Percentiles rank a stretch among this genome's conserved stretches.
Conservation (phyloP, 2,329 filamentous ascomycete species). For the Arthrocladium fulminans region DNA sequence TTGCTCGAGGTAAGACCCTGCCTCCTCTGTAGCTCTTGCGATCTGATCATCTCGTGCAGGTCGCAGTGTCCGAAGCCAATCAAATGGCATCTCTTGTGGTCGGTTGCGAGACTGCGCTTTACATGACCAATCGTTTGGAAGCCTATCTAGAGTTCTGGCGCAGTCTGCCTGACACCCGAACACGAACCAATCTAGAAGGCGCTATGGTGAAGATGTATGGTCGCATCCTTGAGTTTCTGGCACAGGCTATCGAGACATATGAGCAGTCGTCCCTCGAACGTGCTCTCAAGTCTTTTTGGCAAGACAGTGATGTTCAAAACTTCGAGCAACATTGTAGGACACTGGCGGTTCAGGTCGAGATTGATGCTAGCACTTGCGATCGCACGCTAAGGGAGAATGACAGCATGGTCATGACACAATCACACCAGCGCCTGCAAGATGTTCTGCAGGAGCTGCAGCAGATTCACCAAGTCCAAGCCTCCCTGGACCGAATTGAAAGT, state of each 20-base stretch:
- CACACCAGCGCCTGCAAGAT: background rate
- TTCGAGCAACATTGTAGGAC: background rate
- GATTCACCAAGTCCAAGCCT: conserved; percentile 21
- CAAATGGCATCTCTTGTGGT: too few relatives aligned
- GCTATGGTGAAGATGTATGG: background rate
- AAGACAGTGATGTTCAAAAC: background rate
- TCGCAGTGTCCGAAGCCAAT: too few relatives aligned
- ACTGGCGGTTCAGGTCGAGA: background rate
- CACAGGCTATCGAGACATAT: background rate
- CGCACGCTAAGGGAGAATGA: background rate
- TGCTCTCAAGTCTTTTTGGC: background rate
- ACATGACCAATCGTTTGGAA: too few relatives aligned
- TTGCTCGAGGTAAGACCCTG: conserved; percentile 1
- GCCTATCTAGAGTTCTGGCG: background rate
- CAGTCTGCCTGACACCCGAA: background rate
- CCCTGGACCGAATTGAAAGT: conserved; percentile 13
- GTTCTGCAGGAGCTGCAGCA: conserved; percentile 14
- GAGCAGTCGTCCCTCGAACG: background rate
- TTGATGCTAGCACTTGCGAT: background rate
- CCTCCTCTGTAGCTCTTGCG: background rate
- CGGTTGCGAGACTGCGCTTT: too few relatives aligned
- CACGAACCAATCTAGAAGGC: background rate
- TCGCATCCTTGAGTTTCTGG: background rate
- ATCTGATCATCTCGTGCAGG: too few relatives aligned
- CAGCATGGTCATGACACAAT: background rate